Evolutionary conservation across 164 flowering plant species (phyloP).

Genomic region (Vitis rupestris): DNA sequence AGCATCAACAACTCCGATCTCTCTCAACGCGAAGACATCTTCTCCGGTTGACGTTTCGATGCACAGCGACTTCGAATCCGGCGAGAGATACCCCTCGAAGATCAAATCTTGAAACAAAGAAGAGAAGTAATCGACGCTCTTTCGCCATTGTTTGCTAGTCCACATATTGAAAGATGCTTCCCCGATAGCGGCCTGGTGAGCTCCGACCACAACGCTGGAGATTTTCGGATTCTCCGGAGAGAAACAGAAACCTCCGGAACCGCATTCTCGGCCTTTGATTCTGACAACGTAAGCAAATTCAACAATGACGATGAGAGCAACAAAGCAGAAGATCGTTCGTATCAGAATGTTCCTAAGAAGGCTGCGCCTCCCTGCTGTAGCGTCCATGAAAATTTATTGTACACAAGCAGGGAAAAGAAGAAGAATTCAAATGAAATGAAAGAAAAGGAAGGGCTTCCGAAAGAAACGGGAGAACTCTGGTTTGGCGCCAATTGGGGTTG

Average conservation of each 20-base stretch:
- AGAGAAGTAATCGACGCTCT: constrained; percentile 58
- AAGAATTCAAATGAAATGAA: not conserved
- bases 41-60: constrained; percentile 53
- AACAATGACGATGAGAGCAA: not conserved
- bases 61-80: constrained; percentile 59
- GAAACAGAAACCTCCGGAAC: too few relatives aligned
- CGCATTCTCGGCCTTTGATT: not conserved
- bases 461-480: too few relatives aligned
- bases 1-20: constrained; percentile 74
- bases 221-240: too few relatives aligned
- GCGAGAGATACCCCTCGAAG: constrained; percentile 52
- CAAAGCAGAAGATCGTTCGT: constrained; percentile 2
- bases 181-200: too few relatives aligned
- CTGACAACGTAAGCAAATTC: constrained; percentile 1
- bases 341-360: constrained; percentile 8
- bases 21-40: constrained; percentile 69
- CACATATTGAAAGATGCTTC: constrained; percentile 29
- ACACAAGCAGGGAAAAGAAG: too few relatives aligned
- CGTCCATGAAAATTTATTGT: constrained; percentile 4
- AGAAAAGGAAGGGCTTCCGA: not conserved
- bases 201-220: too few relatives aligned
- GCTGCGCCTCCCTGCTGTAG: not conserved
- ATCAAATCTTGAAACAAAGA: constrained; percentile 77
- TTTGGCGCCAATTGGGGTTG: too few relatives aligned
- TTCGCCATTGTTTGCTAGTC: constrained; percentile 63